These are phyloP conservation scores for Alternaria dauci DNA, from an alignment of 2,329 filamentous ascomycete genomes.

Conservation along the genomic window DNA sequence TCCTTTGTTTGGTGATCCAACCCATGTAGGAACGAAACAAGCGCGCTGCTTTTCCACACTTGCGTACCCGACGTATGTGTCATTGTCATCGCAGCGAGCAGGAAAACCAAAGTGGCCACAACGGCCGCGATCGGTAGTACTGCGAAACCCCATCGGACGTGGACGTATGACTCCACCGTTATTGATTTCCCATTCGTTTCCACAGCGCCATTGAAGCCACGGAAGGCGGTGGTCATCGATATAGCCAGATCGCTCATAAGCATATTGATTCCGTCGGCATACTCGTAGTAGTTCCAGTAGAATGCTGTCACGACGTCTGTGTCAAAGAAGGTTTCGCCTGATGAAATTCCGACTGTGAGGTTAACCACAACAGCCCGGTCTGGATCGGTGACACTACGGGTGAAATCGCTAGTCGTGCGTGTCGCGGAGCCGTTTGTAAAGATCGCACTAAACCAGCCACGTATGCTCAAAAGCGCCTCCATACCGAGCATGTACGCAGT, in stretches of 20 bases:
- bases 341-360: constrained; percentile 26
- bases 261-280: constrained; percentile 22
- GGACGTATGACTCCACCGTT: constrained; percentile 20
- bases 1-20: constrained; percentile 20
- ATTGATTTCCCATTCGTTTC: constrained; percentile 18
- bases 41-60: constrained; percentile 25
- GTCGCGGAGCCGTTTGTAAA: constrained; percentile 27
- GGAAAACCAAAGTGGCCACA: constrained; percentile 17
- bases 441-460: constrained; percentile 23
- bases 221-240: constrained; percentile 26
- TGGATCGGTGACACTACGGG: constrained; percentile 22
- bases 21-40: constrained; percentile 21
- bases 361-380: constrained; percentile 25
- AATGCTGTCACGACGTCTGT: constrained; percentile 24
- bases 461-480: constrained; percentile 22
- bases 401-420: constrained; percentile 23
- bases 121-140: constrained; percentile 19
- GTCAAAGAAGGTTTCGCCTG: constrained; percentile 26
- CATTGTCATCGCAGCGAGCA: constrained; percentile 19
- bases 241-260: constrained; percentile 24
- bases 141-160: constrained; percentile 24
- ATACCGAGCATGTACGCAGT: constrained; percentile 18
- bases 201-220: constrained; percentile 20
- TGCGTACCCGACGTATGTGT: constrained; percentile 20
- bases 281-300: constrained; percentile 28